Conservation (phyloP, 352 stramenopile species). For the Pythium apleroticum region DNA sequence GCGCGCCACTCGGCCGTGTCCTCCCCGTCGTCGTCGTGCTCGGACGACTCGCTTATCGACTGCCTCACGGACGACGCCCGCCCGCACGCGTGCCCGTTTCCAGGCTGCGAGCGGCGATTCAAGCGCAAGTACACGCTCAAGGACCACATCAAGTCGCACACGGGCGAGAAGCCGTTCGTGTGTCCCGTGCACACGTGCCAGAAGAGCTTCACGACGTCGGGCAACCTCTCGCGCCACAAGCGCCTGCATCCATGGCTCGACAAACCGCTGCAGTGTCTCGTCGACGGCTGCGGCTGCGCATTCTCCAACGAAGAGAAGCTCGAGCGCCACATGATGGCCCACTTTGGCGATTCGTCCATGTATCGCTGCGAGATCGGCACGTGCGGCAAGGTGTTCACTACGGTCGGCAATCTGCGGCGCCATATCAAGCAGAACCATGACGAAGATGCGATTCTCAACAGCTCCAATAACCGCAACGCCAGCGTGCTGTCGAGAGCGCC, state of each 20-base stretch:
- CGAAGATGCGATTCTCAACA: background rate
- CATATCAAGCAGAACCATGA: slow-evolving; percentile 24
- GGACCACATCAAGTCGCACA: slow-evolving; percentile 80
- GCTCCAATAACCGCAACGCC: background rate
- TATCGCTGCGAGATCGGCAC: slow-evolving; percentile 34
- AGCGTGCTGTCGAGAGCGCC: background rate
- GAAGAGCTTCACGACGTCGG: slow-evolving; percentile 70
- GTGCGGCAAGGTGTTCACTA: slow-evolving; percentile 64
- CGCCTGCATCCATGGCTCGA: slow-evolving; percentile 42
- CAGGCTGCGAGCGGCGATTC: slow-evolving; percentile 47
- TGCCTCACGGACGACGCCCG: background rate
- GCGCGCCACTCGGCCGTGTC: background rate
- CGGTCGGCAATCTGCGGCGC: slow-evolving; percentile 40
- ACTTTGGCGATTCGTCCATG: slow-evolving; percentile 25
- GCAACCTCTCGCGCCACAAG: slow-evolving; percentile 61
- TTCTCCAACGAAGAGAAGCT: slow-evolving; percentile 22
- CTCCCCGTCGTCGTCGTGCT: slow-evolving; percentile 2
- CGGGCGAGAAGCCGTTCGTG: slow-evolving; percentile 55
- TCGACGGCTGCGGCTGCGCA: slow-evolving; percentile 15
- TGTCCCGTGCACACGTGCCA: slow-evolving; percentile 38
- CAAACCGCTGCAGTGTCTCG: slow-evolving; percentile 14
- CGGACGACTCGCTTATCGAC: background rate
- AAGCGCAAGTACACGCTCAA: slow-evolving; percentile 72
- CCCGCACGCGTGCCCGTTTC: slow-evolving; percentile 38
- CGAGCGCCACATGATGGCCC: slow-evolving; percentile 23